phyloP scores from a whole-genome alignment of 371 early-diverging fungal species.

The Cokeromyces recurvatus region DNA sequence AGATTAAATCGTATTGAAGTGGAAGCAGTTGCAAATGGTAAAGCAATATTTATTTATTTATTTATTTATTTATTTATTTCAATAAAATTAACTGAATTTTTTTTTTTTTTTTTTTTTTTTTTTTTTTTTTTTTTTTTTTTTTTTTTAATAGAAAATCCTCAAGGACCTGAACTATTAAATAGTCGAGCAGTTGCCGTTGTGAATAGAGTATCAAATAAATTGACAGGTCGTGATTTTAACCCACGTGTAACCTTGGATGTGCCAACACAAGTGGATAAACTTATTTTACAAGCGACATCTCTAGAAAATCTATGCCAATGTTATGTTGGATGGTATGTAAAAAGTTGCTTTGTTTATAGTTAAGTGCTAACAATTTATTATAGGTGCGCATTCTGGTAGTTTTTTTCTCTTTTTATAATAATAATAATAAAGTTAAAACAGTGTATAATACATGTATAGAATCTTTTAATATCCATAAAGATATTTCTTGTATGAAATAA shows the following conservation, averaged over 20 bases:
- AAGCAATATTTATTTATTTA: neutral
- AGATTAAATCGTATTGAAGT: slow-evolving; percentile 44
- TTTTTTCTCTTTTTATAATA: too few species aligned
- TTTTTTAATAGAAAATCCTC: slow-evolving; percentile 42
- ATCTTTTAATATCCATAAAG: too few species aligned
- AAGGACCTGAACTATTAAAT: slow-evolving; percentile 48
- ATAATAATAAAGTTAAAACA: too few species aligned
- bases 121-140: too few species aligned
- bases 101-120: too few species aligned
- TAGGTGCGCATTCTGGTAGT: slow-evolving; percentile 21
- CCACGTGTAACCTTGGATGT: slow-evolving; percentile 79
- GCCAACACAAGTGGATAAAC: slow-evolving; percentile 83
- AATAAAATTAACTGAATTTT: too few species aligned
- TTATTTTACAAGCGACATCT: slow-evolving; percentile 93
- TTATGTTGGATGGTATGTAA: slow-evolving; percentile 93
- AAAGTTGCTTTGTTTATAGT: neutral
- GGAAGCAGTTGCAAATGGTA: slow-evolving; percentile 48
- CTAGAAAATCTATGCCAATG: slow-evolving; percentile 94
- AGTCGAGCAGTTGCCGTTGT: slow-evolving; percentile 58
- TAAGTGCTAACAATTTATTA: neutral
- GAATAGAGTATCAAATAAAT: slow-evolving; percentile 70
- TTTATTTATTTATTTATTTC: too few species aligned
- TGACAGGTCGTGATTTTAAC: slow-evolving; percentile 91
- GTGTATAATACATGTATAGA: too few species aligned
- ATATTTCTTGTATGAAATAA: too few species aligned